Base-by-base conservation (phyloP, 495 filamentous ascomycete genomes). In the Aspergillus incahuasiensis region DNA sequence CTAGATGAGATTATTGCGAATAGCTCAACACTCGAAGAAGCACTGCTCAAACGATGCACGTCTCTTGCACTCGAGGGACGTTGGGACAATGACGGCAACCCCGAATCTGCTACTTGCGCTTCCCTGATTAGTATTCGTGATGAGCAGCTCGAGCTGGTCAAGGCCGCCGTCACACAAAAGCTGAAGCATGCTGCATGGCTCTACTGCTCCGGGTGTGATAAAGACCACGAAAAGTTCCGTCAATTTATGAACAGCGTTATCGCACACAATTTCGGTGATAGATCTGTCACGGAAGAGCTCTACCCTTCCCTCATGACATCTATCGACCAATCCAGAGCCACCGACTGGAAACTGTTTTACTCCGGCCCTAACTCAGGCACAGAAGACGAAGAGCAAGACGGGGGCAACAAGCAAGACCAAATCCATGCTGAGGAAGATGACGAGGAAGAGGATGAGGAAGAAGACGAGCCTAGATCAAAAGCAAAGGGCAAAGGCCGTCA, bases 31-130 rank as follows among this genome's bases (percentile, higher is more conserved):
- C 63, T 68, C 0, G 65, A 73, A 25, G 76, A 83, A 49, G 74
- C 76, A 5, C 57, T 83, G 19, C 53, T 81, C 18, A 82, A 77
- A 53, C 70, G 74, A 12, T 76, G 71, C 55, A 73, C 74, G 15
- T 68, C 69, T 8, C 55, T 65, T 16, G 60, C 54, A 2, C 48
- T 68, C 5, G 53, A 57, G 9, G 52, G 52, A 1, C 46, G 52
- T 6, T 60, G 56, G 55, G 40, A 42, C 18, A 15, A 47, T 4
- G 19, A 53, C 22, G 60, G 58, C 9, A 49, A 52, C 12, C 57
- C 62, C 0, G 60, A 68, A 43, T 32, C 8, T 6, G 47, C 52
- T 19, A 66, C 61, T 8, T 66, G 63, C 35, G 28, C 42, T 13
- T 60, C 56, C 20, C 56, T 71, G 6, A 56, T 69, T 13, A 11